Base-by-base conservation (phyloP, 1,284 basidiomycete species). In the Ustilago curta region DNA sequence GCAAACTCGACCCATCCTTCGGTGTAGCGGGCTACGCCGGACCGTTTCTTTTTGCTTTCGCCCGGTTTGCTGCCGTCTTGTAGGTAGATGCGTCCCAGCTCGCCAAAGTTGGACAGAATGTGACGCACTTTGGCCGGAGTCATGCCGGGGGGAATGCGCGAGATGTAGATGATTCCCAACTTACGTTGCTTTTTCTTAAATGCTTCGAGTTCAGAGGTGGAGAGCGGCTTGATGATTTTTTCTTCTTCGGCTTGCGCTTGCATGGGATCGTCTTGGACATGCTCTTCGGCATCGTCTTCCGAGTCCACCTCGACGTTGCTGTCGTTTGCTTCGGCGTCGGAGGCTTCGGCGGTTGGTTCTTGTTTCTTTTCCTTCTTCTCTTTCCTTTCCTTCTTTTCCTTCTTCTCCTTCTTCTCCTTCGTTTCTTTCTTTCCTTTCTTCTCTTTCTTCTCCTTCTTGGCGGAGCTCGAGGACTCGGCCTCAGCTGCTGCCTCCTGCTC, bases 1-100 rank as follows among this genome's bases (percentile, higher is more conserved):
- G 91, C 90, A 86, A 98, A 99, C 86, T 99, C 97, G 48, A 99
- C 92, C 97, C 97, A 99, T 32, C 97, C 97, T 85, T 99, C 97
- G 0, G 91, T 92, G 83, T 92, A 99, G 82, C 95, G 82, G 7
- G 93, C 93, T 8, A 91, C 87, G 4, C 31, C 48, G 16, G 47
- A 48, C 3, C 71, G 57, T 51, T 75, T 78, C 61, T 76, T 74
- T 32, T 73, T 76, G 18, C 37, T 18, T 14, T 62, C 66, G 3
- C 72, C 60, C 1, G 57, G 18, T 29, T 70, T 75, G 43, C 18
- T 63, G 35, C 77, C 76, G 43, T 83, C 81, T 42, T 84, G 81
- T 12, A 84, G 67, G 49, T 78, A 84, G 53, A 84, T 80, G 8
- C 83, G 67, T 0, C 77, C 82, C 14, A 84, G 67, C 47, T 83